Percentiles rank a stretch among this genome's conserved stretches.
phyloP scores from a whole-genome alignment of 1,284 basidiomycete species.

The Ceratobasidium sp. region DNA sequence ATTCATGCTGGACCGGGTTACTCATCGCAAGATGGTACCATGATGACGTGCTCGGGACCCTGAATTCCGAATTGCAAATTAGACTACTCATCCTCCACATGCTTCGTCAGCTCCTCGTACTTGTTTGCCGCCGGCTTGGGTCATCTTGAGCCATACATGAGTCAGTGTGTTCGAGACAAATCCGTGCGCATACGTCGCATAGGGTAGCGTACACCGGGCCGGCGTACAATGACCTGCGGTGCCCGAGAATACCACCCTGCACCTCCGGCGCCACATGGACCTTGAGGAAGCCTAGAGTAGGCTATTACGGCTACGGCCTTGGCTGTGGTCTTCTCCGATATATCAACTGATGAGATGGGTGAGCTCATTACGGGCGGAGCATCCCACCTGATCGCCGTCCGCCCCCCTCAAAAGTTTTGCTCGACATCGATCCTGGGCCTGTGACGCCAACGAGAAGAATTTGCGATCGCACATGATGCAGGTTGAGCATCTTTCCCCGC shows the following conservation, averaged over 20 bases:
- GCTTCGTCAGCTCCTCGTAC: neutral
- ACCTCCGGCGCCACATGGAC: too few relatives aligned
- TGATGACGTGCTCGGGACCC: constrained; percentile 22
- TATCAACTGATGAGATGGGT: too few relatives aligned
- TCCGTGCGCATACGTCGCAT: too few relatives aligned
- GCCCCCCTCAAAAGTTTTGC: neutral
- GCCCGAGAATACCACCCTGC: too few relatives aligned
- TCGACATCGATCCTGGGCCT: neutral
- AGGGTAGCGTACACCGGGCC: too few relatives aligned
- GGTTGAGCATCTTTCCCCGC: neutral
- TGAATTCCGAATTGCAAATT: constrained; percentile 8
- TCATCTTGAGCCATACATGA: neutral
- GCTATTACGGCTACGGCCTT: too few relatives aligned
- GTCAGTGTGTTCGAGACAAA: neutral
- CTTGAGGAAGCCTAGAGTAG: too few relatives aligned
- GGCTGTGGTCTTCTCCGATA: too few relatives aligned
- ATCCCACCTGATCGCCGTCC: neutral
- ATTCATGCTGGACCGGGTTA: neutral
- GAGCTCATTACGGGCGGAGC: neutral
- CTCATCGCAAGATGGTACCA: constrained; percentile 15
- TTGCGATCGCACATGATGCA: too few relatives aligned
- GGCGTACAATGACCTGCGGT: too few relatives aligned
- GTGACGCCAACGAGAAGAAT: neutral
- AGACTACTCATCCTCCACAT: neutral
- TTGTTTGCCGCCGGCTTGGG: neutral